Conservation (phyloP, 1,139 yeast genomes). For the Debaryomycetaceae sp. region DNA sequence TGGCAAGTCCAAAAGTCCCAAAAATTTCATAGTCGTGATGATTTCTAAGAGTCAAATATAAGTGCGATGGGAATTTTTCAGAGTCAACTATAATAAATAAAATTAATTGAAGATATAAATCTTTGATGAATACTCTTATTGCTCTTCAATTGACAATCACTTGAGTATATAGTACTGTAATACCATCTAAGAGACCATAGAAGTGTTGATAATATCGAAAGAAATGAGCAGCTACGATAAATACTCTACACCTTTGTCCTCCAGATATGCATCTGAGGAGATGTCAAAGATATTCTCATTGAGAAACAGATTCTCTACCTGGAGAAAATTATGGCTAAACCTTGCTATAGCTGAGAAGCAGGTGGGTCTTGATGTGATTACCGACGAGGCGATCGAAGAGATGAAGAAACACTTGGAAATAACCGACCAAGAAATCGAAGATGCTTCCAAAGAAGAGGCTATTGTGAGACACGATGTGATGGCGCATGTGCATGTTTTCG, state of each 20-base stretch:
- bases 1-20: too few species aligned
- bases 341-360: constrained; percentile 95
- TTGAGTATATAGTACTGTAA: neutral
- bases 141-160: neutral
- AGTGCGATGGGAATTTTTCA: constrained; percentile 3
- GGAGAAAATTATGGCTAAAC: constrained; percentile 97
- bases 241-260: constrained; percentile 88
- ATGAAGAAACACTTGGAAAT: constrained; percentile 74
- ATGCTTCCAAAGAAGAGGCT: constrained; percentile 91
- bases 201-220: too few species aligned
- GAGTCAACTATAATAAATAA: constrained; percentile 10
- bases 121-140: neutral
- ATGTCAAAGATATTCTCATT: constrained; percentile 91
- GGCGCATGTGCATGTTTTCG: constrained; percentile 98
- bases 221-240: constrained; percentile 53
- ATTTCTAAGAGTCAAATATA: neutral
- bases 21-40: too few species aligned
- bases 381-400: constrained; percentile 88
- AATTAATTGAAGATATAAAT: constrained; percentile 8
- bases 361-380: constrained; percentile 77
- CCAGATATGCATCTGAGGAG: constrained; percentile 96
- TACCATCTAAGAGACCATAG: too few species aligned
- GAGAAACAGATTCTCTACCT: constrained; percentile 92
- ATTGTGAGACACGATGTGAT: constrained; percentile 98
- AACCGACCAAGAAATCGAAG: constrained; percentile 89